These are phyloP conservation scores for Monosporascus sp. DNA, from an alignment of 2,329 filamentous ascomycete species.

Conservation along the genomic window DNA sequence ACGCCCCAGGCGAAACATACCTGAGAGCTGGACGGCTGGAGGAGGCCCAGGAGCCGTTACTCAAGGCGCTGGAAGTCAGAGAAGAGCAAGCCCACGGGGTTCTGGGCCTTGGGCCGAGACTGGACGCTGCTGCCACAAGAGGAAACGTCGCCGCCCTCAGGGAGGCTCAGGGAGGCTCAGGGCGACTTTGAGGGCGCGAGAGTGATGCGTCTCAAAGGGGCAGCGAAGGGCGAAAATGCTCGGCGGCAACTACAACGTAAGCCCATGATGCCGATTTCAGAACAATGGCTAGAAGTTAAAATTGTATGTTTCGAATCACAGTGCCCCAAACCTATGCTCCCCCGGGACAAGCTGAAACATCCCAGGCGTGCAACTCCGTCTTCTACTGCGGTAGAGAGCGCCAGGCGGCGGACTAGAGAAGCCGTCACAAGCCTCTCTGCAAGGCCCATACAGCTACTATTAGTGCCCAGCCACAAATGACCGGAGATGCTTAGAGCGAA, in stretches of 20 bases:
- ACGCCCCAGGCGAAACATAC: constrained; percentile 9
- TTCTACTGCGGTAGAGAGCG: constrained; percentile 16
- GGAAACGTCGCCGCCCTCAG: constrained; percentile 13
- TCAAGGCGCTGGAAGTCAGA: constrained; percentile 6
- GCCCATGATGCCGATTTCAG: not conserved
- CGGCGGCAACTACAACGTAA: constrained; percentile 13
- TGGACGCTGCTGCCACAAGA: constrained; percentile 12
- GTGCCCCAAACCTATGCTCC: constrained; percentile 3
- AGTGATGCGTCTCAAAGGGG: constrained; percentile 9
- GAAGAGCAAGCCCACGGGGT: not conserved
- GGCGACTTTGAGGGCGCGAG: constrained; percentile 10
- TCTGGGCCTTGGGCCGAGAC: not conserved
- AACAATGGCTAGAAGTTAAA: not conserved
- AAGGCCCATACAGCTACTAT: not conserved
- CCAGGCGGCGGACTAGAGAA: constrained; percentile 11
- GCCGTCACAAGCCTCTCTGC: constrained; percentile 13
- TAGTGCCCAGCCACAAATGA: no score
- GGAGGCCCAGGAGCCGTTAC: constrained; percentile 9
- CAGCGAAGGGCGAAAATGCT: constrained; percentile 7
- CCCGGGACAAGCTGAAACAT: constrained; percentile 3
- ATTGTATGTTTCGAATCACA: not conserved
- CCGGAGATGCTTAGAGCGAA: no score
- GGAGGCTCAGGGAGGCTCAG: constrained; percentile 16
- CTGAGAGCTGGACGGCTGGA: constrained; percentile 4
- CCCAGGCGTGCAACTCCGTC: constrained; percentile 8